phyloP scores from a whole-genome alignment of 176 grass and related monocot species.

The Thalia dealbata region DNA sequence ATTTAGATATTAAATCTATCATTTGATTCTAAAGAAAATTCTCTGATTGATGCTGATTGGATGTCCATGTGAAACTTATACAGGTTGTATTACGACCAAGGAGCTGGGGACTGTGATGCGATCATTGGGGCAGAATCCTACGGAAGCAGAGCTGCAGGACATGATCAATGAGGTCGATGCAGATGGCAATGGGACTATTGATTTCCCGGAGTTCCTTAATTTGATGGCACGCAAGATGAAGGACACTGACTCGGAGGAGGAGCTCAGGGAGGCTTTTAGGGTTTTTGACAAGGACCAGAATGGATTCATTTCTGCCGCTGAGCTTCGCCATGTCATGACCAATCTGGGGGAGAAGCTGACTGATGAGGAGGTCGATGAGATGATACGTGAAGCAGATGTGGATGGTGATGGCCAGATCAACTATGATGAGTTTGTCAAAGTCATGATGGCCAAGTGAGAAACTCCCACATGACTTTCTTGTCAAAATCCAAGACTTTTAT shows the following conservation, averaged over 20 bases:
- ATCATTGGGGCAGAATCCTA: constrained; percentile 49
- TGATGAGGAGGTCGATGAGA: constrained; percentile 43
- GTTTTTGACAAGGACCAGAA: constrained; percentile 72
- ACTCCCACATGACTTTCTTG: background rate
- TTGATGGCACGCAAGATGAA: constrained; percentile 45
- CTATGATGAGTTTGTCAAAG: constrained; percentile 66
- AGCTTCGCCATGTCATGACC: constrained; percentile 55
- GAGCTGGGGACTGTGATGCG: constrained; percentile 63
- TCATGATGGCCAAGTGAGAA: constrained; percentile 72
- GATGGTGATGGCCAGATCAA: constrained; percentile 52
- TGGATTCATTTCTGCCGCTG: constrained; percentile 41
- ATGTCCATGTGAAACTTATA: background rate
- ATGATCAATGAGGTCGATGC: constrained; percentile 61
- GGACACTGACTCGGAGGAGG: constrained; percentile 47
- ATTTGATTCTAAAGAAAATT: background rate
- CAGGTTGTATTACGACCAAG: constrained; percentile 46
- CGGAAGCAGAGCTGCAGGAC: constrained; percentile 44
- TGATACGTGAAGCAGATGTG: constrained; percentile 47
- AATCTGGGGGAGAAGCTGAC: constrained; percentile 54
- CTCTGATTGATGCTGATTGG: background rate
- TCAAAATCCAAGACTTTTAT: background rate
- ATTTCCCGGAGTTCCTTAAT: constrained; percentile 39
- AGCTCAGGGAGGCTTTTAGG: constrained; percentile 60
- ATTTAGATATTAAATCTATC: no score
- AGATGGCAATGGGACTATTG: constrained; percentile 38